phyloP scores from a whole-genome alignment of 495 filamentous ascomycete species.

The Tuber aestivum region DNA sequence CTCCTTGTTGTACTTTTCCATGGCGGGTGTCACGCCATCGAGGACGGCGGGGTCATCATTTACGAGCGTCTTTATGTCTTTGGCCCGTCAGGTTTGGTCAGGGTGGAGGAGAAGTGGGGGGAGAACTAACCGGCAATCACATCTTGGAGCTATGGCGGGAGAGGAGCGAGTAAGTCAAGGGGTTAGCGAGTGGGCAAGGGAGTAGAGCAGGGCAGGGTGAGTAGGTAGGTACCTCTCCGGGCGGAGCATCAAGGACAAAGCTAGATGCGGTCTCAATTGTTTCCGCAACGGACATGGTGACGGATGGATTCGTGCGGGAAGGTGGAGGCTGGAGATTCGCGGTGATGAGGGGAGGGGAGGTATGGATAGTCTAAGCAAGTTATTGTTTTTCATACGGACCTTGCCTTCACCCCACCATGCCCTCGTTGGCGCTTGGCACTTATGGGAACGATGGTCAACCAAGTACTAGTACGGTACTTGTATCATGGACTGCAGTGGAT shows the following conservation, averaged over 20 bases:
- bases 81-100: neutral
- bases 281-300: conserved; percentile 32
- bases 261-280: conserved; percentile 64
- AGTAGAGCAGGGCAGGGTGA: conserved; percentile 12
- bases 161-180: conserved; percentile 6
- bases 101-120: neutral
- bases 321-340: neutral
- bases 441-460: neutral
- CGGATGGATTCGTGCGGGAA: neutral
- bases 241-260: conserved; percentile 91
- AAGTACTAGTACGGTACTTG: too few relatives aligned
- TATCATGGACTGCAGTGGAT: too few relatives aligned
- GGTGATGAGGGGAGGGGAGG: conserved; percentile 9
- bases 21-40: conserved; percentile 67
- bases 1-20: conserved; percentile 92
- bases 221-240: conserved; percentile 82
- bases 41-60: conserved; percentile 62
- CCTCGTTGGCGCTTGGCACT: neutral
- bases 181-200: neutral
- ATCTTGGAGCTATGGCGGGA: conserved; percentile 64
- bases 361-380: neutral
- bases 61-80: conserved; percentile 85
- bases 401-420: neutral
- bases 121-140: conserved; percentile 66
- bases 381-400: neutral